phyloP scores from a whole-genome alignment of 2,329 filamentous ascomycete genomes.

The Neofusicoccum parvum region DNA sequence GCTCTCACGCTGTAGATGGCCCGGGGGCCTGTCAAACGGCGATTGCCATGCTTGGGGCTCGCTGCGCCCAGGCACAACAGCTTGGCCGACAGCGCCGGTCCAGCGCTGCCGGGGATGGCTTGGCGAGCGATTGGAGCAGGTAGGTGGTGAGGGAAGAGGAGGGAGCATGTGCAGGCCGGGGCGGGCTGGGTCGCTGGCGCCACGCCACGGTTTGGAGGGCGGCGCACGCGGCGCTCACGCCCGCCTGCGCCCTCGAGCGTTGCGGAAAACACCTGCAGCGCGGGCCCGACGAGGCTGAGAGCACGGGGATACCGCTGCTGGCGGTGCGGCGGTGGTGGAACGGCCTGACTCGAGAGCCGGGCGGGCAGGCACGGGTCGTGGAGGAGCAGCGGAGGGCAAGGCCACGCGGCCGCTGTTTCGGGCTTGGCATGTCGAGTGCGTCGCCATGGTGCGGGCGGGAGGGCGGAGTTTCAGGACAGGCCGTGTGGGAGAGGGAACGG shows the following conservation, averaged over 20 bases:
- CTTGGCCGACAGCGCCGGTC: not conserved
- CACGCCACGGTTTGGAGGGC: not conserved
- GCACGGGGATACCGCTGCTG: not conserved
- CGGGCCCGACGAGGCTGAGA: not conserved
- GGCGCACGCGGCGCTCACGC: not conserved
- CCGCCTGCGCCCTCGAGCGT: not conserved
- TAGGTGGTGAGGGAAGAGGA: not conserved
- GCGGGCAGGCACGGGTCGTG: not conserved
- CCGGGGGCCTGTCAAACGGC: not conserved
- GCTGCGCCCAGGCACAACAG: not conserved
- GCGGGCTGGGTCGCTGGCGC: not conserved
- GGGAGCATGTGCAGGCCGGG: not conserved
- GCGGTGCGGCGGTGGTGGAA: not conserved
- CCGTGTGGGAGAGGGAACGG: not conserved
- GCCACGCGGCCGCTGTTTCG: constrained; percentile 7
- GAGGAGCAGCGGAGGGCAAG: too few species aligned
- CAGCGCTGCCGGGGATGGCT: not conserved
- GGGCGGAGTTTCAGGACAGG: not conserved
- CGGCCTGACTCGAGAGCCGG: not conserved
- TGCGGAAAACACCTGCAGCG: not conserved
- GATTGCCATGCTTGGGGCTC: not conserved
- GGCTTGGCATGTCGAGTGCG: not conserved
- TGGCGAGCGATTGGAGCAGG: not conserved
- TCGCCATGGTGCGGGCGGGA: not conserved
- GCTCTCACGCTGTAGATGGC: not conserved